Conservation (phyloP, 192 early-diverging fungal genomes). For the Lobosporangium transversale region DNA sequence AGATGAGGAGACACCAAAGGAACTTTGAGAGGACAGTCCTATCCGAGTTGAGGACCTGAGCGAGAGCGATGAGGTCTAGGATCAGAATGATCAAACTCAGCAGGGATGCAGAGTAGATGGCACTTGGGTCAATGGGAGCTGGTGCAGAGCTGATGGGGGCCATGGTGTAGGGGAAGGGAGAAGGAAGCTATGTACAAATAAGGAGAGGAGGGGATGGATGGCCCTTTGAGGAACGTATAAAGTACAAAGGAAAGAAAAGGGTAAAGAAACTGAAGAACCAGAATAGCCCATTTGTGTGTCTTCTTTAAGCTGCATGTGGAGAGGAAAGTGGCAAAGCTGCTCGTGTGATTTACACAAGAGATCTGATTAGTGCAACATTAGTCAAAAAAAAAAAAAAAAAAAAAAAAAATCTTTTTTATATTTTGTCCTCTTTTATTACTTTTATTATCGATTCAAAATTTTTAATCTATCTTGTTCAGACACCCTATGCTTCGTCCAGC, state of each 20-base stretch:
- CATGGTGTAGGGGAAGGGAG: background rate
- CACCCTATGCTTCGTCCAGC: constrained; percentile 23
- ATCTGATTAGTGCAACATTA: no score
- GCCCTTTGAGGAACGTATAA: no score
- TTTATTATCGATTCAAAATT: no score
- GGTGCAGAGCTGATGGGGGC: constrained; percentile 5
- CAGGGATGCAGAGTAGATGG: constrained; percentile 34
- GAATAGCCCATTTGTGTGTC: no score
- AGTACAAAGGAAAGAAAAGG: background rate
- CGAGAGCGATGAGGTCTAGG: constrained; percentile 67
- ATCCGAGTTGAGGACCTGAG: constrained; percentile 64
- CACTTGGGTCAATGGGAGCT: constrained; percentile 9
- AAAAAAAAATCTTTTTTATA: no score
- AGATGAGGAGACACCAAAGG: constrained; percentile 66
- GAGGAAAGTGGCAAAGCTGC: background rate
- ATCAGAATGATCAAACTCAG: constrained; percentile 53
- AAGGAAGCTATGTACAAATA: background rate
- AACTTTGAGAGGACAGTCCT: constrained; percentile 59
- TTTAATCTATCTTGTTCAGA: no score
- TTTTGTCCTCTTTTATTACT: no score
- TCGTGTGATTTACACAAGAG: background rate
- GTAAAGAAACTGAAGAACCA: background rate
- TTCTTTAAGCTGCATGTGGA: no score
- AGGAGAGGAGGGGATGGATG: background rate
- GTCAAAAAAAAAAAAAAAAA: no score